phyloP scores from a whole-genome alignment of 148 eudicot genomes.

The Camellia japonica region DNA sequence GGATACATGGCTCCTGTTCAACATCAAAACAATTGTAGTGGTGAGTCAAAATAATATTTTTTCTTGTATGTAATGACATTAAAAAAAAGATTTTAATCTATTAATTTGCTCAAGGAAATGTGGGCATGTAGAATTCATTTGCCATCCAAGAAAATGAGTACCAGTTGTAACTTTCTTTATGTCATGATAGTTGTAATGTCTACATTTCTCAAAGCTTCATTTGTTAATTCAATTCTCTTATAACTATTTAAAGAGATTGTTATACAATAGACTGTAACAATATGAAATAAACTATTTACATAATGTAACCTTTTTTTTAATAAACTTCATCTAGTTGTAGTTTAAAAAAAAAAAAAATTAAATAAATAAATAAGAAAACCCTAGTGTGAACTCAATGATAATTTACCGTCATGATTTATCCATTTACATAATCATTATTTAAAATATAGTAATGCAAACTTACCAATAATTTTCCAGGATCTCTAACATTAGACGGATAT shows the following conservation, averaged over 20 bases:
- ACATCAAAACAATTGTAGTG: not conserved
- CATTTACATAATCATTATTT: not conserved
- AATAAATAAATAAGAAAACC: too few relatives aligned
- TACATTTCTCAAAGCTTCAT: not conserved
- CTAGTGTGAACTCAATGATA: not conserved
- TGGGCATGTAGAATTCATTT: not conserved
- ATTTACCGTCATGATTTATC: not conserved
- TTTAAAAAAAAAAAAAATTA: not conserved
- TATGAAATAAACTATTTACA: not conserved
- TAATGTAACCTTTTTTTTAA: too few relatives aligned
- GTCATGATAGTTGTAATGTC: not conserved
- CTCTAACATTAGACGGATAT: not conserved
- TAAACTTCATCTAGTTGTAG: not conserved
- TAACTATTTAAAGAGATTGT: not conserved
- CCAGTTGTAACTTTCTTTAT: not conserved
- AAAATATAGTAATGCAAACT: not conserved
- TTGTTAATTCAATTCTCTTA: not conserved
- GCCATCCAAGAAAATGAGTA: not conserved
- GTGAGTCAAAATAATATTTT: not conserved
- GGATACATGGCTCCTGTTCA: not conserved
- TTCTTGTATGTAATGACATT: not conserved
- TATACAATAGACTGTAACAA: not conserved
- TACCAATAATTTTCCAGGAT: not conserved
- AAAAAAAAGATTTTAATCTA: not conserved
- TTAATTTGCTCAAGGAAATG: not conserved